These are phyloP conservation scores for Scleromitrula shiraiana DNA, from an alignment of 2,329 filamentous ascomycete genomes.

Conservation along the genomic window DNA sequence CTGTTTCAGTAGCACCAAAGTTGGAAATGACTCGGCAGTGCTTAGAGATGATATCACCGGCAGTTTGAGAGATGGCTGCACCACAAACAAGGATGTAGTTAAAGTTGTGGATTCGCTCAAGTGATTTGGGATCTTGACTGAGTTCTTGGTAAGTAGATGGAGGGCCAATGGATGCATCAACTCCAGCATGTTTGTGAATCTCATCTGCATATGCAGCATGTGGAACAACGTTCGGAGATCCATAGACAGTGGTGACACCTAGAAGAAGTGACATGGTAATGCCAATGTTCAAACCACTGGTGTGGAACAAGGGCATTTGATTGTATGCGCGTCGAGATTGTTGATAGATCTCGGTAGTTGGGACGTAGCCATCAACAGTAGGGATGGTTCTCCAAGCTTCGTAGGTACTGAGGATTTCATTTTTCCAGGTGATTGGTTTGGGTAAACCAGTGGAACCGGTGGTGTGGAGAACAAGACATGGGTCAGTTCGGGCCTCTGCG, in stretches of 20 bases:
- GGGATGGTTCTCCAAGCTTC: constrained; percentile 20
- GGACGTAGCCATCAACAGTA: constrained; percentile 44
- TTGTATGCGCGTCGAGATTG: constrained; percentile 15
- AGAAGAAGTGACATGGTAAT: constrained; percentile 17
- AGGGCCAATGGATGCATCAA: constrained; percentile 18
- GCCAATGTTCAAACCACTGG: constrained; percentile 19
- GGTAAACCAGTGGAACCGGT: constrained; percentile 37
- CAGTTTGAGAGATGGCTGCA: constrained; percentile 17
- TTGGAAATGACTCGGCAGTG: constrained; percentile 15
- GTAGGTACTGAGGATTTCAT: constrained; percentile 18
- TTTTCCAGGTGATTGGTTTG: constrained; percentile 32
- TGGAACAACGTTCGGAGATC: constrained; percentile 15
- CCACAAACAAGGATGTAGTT: constrained; percentile 18
- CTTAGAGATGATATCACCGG: constrained; percentile 14
- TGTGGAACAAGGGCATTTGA: constrained; percentile 19
- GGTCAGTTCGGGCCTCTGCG: constrained; percentile 30
- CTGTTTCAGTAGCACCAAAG: constrained; percentile 21
- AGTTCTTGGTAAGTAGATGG: constrained; percentile 19
- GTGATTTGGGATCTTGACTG: constrained; percentile 14
- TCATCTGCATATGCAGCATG: constrained; percentile 21
- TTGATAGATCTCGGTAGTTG: constrained; percentile 62
- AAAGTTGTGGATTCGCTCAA: constrained; percentile 17
- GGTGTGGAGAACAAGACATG: constrained; percentile 35
- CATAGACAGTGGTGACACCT: constrained; percentile 21
- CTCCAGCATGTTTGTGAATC: constrained; percentile 20